These are phyloP conservation scores for Malbranchea cinnamomea DNA, from an alignment of 2,329 filamentous ascomycete genomes.

Conservation along the genomic window DNA sequence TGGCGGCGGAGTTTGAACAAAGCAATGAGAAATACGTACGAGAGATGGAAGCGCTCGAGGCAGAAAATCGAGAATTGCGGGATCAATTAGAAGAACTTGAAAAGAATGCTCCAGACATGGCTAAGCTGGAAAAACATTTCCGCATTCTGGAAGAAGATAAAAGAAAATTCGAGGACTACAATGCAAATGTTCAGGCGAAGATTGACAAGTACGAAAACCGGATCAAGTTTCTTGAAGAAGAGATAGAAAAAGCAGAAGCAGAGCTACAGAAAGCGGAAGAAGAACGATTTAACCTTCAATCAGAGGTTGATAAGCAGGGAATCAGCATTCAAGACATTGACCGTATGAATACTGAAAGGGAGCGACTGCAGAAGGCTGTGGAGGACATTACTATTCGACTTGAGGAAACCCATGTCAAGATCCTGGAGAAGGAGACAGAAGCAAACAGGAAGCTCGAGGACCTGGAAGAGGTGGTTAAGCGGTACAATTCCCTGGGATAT, in stretches of 20 bases:
- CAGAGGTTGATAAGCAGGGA: constrained; percentile 78
- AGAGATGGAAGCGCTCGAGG: constrained; percentile 73
- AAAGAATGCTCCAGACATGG: constrained; percentile 70
- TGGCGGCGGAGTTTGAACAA: constrained; percentile 75
- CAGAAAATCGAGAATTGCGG: constrained; percentile 63
- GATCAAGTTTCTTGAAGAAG: constrained; percentile 68
- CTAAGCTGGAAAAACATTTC: constrained; percentile 74
- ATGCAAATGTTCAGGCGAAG: constrained; percentile 65
- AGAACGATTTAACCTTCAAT: constrained; percentile 65
- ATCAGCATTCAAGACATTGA: constrained; percentile 98
- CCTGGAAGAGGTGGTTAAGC: constrained; percentile 76
- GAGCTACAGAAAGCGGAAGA: constrained; percentile 70
- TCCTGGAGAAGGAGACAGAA: constrained; percentile 76
- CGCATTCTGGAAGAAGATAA: constrained; percentile 90
- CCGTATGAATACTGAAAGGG: constrained; percentile 91
- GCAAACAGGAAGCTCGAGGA: constrained; percentile 77
- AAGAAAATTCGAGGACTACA: constrained; percentile 91
- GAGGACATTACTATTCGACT: constrained; percentile 61
- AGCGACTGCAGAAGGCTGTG: constrained; percentile 78
- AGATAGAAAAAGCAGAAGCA: constrained; percentile 61
- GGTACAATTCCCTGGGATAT: constrained; percentile 88
- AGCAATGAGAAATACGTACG: constrained; percentile 73
- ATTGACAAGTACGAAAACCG: constrained; percentile 78
- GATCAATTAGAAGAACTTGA: constrained; percentile 83
- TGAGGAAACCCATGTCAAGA: constrained; percentile 71